A percentile compares a stretch with the other conserved stretches of the same genome.
Evolutionary conservation across 2,329 filamentous ascomycete genomes (phyloP).

Genomic region (Apiospora arundinis): DNA sequence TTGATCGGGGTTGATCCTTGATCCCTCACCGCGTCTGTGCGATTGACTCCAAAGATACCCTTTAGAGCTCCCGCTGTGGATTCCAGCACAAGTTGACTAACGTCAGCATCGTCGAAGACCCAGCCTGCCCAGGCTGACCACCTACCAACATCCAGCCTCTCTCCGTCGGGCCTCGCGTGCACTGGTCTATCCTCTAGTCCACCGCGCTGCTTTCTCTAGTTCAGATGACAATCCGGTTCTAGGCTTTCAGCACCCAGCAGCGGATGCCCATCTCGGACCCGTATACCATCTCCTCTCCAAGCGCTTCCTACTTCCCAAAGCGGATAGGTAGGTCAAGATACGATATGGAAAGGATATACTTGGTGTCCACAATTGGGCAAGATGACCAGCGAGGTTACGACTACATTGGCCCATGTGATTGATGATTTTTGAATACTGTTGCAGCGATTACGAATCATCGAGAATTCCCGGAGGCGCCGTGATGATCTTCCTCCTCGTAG

Average conservation of each 20-base stretch:
- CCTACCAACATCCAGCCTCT: not conserved
- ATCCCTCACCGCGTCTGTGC: slow-evolving; percentile 19
- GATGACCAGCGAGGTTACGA: slow-evolving; percentile 6
- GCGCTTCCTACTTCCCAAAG: not conserved
- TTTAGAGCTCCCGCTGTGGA: slow-evolving; percentile 14
- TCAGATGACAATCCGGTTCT: not conserved
- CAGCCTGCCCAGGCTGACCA: not conserved
- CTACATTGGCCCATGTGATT: slow-evolving; percentile 7
- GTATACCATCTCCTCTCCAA: not conserved
- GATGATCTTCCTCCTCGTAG: not conserved
- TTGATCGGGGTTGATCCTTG: slow-evolving; percentile 9
- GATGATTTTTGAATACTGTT: not conserved
- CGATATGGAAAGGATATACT: not conserved
- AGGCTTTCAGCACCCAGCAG: not conserved
- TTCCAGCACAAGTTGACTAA: not conserved
- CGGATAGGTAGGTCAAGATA: not conserved
- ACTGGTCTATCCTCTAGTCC: not conserved
- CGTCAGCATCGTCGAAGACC: slow-evolving; percentile 7
- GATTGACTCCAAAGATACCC: slow-evolving; percentile 20
- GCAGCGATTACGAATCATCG: slow-evolving; percentile 14
- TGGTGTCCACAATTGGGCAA: slow-evolving; percentile 11
- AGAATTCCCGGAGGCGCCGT: not conserved
- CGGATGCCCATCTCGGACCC: not conserved
- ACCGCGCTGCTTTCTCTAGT: not conserved
- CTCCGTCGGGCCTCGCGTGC: not conserved